These are phyloP conservation scores for Candolleomyces aberdarensis DNA, from an alignment of 768 basidiomycete genomes.

Conservation along the genomic window DNA sequence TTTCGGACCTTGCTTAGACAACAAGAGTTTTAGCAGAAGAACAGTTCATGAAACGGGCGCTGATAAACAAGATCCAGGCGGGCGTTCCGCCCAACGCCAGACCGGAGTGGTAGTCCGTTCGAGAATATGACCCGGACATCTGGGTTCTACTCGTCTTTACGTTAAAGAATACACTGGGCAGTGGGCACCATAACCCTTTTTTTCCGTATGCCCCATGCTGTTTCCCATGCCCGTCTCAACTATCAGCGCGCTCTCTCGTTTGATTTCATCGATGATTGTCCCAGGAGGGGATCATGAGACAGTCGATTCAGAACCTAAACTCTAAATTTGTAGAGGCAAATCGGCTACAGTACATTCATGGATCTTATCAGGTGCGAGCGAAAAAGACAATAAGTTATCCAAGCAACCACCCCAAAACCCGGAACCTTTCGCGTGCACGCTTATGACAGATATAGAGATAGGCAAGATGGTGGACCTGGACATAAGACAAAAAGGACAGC, in stretches of 20 bases:
- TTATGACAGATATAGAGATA: neutral
- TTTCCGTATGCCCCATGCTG: neutral
- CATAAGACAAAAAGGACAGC: neutral
- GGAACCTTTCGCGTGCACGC: neutral
- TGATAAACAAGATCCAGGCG: slow-evolving; percentile 84
- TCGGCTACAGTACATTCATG: neutral
- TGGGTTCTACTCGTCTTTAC: neutral
- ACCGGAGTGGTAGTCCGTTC: slow-evolving; percentile 35
- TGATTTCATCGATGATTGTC: neutral
- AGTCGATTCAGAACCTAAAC: neutral
- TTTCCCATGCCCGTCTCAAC: neutral
- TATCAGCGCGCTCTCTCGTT: neutral
- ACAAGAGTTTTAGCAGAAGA: slow-evolving; percentile 89
- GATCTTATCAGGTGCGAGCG: neutral
- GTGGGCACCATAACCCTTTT: neutral
- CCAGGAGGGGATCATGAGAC: slow-evolving; percentile 2
- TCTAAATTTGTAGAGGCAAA: neutral
- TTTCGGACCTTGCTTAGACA: slow-evolving; percentile 25
- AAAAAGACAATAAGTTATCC: neutral
- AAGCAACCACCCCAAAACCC: neutral
- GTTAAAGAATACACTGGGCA: neutral
- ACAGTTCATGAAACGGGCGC: slow-evolving; percentile 94
- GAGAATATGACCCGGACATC: neutral
- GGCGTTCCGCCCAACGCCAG: slow-evolving; percentile 46
- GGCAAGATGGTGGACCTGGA: neutral